Evolutionary conservation across 768 basidiomycete species (phyloP).

Genomic region (Agaricus subrufescens): DNA sequence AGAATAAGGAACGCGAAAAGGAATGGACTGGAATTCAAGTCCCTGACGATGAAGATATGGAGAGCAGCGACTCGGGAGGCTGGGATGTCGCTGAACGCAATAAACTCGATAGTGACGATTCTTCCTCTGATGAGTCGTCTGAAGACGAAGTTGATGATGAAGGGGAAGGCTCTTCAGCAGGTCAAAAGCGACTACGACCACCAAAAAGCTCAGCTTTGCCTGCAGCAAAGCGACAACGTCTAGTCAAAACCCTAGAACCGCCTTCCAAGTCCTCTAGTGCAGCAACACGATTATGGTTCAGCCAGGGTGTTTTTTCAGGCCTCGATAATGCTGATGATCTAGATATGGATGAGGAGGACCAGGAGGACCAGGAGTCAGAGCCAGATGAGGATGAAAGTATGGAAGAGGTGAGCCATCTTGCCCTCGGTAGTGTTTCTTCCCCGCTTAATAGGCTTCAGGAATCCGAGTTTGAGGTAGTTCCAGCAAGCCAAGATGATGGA

Average conservation of each 20-base stretch:
- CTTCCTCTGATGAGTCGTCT: conserved; percentile 49
- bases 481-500: conserved; percentile 58
- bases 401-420: not conserved
- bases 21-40: conserved; percentile 14
- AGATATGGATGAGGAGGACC: conserved; percentile 22
- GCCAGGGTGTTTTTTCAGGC: conserved; percentile 83
- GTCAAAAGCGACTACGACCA: conserved; percentile 44
- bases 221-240: conserved; percentile 43
- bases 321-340: conserved; percentile 35
- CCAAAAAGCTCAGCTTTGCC: not conserved
- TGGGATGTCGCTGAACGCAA: conserved; percentile 62
- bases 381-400: conserved; percentile 21
- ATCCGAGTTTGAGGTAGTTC: conserved; percentile 65
- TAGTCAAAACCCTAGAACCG: conserved; percentile 44
- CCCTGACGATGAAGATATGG: conserved; percentile 38
- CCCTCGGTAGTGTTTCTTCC: not conserved
- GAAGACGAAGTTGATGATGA: conserved; percentile 39
- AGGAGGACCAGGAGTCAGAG: conserved; percentile 25
- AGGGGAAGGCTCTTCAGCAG: conserved; percentile 19
- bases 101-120: conserved; percentile 44
- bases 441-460: not conserved
- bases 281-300: conserved; percentile 89
- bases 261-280: conserved; percentile 33
- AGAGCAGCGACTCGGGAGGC: conserved; percentile 47
- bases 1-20: conserved; percentile 63